phyloP scores from a whole-genome alignment of 163 green algal species.

The Smithsoniella earleae region DNA sequence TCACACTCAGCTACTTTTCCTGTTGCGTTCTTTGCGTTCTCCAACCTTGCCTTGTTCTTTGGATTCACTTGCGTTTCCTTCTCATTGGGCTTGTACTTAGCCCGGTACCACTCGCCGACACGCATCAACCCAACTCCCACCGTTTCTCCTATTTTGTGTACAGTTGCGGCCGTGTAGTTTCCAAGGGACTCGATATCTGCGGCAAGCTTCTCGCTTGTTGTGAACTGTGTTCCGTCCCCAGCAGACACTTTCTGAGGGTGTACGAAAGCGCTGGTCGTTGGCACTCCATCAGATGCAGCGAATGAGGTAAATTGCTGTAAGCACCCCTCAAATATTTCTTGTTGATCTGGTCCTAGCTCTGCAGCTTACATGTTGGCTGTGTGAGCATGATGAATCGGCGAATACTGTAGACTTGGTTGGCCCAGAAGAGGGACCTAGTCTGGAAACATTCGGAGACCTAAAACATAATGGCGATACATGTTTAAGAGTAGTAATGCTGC shows the following conservation, averaged over 20 bases:
- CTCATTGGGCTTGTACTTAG: background rate
- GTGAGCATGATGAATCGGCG: background rate
- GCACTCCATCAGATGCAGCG: background rate
- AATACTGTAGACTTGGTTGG: background rate
- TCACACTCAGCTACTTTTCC: background rate
- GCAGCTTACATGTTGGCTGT: background rate
- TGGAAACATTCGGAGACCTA: background rate
- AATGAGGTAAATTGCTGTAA: slow-evolving; percentile 22
- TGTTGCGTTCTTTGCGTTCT: slow-evolving; percentile 25
- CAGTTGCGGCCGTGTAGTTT: background rate
- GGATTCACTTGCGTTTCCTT: background rate
- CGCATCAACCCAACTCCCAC: background rate
- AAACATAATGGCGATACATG: background rate
- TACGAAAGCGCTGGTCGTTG: background rate
- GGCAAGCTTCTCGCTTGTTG: background rate
- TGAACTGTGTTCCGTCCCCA: background rate
- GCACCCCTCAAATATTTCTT: background rate
- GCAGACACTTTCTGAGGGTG: background rate
- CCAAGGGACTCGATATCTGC: background rate
- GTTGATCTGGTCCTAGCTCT: background rate
- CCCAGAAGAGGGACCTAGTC: background rate
- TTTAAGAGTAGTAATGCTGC: background rate
- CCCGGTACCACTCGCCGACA: slow-evolving; percentile 15
- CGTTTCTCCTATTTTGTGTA: background rate
- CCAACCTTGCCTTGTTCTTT: background rate